Conservation (phyloP, 2,329 filamentous ascomycete genomes). For the Beauveria pseudobassiana region DNA sequence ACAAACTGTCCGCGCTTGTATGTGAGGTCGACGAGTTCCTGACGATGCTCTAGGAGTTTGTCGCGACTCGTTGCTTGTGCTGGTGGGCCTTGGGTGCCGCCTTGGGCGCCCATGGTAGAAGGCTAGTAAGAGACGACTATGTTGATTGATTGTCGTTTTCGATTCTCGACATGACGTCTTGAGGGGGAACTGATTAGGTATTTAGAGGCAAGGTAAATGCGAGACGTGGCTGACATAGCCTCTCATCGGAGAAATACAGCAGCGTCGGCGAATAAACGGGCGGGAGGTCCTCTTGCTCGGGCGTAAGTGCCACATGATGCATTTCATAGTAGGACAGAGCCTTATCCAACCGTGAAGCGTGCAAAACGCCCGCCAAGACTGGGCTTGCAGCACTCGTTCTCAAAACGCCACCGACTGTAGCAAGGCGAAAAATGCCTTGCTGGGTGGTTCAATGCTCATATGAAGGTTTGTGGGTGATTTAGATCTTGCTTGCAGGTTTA, state of each 20-base stretch:
- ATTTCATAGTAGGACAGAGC: neutral
- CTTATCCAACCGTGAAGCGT: neutral
- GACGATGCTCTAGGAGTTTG: neutral
- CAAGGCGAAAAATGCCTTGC: neutral
- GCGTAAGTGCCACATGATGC: no score
- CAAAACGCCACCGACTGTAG: neutral
- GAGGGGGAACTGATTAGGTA: neutral
- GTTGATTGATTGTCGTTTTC: neutral
- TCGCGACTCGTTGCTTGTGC: neutral
- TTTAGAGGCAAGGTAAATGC: neutral
- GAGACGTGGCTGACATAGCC: neutral
- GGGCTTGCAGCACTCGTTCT: neutral
- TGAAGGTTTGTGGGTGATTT: neutral
- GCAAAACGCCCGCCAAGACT: neutral
- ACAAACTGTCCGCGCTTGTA: slow-evolving; percentile 12
- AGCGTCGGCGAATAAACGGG: neutral
- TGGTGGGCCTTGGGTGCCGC: neutral
- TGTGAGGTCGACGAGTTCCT: slow-evolving; percentile 6
- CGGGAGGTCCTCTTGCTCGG: no score
- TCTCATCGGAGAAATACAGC: neutral
- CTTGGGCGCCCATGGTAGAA: neutral
- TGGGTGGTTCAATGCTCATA: neutral
- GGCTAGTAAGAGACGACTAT: neutral
- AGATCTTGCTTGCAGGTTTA: no score
- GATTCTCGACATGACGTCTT: neutral